Evolutionary conservation across 176 grass and related monocot genomes (phyloP), one percentile per base, ranked within the genome.

Genomic region (Areca catechu): DNA sequence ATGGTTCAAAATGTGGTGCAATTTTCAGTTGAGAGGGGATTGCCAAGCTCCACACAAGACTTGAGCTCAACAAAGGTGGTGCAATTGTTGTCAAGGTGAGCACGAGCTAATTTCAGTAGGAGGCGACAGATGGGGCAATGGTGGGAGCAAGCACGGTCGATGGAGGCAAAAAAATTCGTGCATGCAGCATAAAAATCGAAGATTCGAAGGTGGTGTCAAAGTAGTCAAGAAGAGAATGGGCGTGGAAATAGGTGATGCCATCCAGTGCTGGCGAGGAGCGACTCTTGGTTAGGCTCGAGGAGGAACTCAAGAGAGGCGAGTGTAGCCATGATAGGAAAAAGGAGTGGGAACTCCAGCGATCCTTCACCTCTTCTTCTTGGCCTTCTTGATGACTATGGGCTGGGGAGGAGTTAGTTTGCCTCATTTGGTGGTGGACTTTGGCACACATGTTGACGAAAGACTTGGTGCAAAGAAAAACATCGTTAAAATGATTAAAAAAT

Each of bases 361-460:
- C 1, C 16, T 28, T 53, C 18, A 4, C 50, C 50, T 24, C 68
- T 2, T 53, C 52, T 1, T 21, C 23, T 34, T 71, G 22, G 20
- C n/a, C 22, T 19, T 23, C 62, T 51, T 55, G 22, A 19, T 29
- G 61, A 49, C 16, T 49, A 48, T 24, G 25, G 5, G 55, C 29
- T 58, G 30, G 83, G 66, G 48, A 71, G 51, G 63, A 34, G 30
- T 7, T 7, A 1, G 6, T 1, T 34, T 9, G 30, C 28, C 28
- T 30, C 28, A 30, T 5, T 7, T 70, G 63, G 63, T 48, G 75
- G 16, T 97, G 86, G 20, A 74, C 86, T 50, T 87, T 77, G 7
- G 83, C 68, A 75, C 84, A 97, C 10, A 97, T 84, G 29, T 88
- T 83, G 3, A 91, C 24, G 69, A 90, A 97, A 1, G 92, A 88